Conservation (phyloP, 495 filamentous ascomycete species). For the Opeltia flavorubescens region DNA sequence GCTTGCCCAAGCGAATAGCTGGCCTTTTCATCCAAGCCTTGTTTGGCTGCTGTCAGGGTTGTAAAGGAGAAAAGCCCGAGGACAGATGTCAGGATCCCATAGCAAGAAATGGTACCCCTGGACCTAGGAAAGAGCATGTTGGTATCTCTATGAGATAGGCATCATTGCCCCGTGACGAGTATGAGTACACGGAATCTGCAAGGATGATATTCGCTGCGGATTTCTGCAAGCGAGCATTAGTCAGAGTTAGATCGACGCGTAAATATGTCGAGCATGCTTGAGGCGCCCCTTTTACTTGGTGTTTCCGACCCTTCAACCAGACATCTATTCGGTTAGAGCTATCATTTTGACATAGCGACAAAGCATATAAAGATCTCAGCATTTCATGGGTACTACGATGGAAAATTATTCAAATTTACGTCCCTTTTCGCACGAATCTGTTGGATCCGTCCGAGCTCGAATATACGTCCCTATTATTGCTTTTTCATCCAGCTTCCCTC, state of each 20-base stretch:
- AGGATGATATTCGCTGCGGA: not conserved
- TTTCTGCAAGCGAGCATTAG: not conserved
- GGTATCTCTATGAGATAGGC: not conserved
- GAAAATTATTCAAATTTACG: too few species aligned
- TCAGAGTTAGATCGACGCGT: too few species aligned
- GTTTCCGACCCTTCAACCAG: too few species aligned
- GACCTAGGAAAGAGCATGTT: not conserved
- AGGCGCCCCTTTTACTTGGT: too few species aligned
- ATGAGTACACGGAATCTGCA: not conserved
- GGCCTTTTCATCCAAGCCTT: constrained; percentile 30
- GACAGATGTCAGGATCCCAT: not conserved
- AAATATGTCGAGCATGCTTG: not conserved
- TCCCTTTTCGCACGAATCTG: too few species aligned
- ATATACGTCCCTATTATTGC: too few species aligned
- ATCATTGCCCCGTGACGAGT: not conserved
- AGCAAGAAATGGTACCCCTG: not conserved
- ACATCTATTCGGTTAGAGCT: too few species aligned
- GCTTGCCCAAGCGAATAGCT: constrained; percentile 32
- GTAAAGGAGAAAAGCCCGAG: constrained; percentile 3
- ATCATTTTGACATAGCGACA: too few species aligned
- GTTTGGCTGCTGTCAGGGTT: constrained; percentile 12
- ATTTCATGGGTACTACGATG: too few species aligned
- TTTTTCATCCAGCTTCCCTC: not conserved
- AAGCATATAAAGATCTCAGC: too few species aligned
- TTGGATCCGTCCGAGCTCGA: too few species aligned